Evolutionary conservation across 139 green algal genomes (phyloP).

Genomic region (Choricystis sp.): DNA sequence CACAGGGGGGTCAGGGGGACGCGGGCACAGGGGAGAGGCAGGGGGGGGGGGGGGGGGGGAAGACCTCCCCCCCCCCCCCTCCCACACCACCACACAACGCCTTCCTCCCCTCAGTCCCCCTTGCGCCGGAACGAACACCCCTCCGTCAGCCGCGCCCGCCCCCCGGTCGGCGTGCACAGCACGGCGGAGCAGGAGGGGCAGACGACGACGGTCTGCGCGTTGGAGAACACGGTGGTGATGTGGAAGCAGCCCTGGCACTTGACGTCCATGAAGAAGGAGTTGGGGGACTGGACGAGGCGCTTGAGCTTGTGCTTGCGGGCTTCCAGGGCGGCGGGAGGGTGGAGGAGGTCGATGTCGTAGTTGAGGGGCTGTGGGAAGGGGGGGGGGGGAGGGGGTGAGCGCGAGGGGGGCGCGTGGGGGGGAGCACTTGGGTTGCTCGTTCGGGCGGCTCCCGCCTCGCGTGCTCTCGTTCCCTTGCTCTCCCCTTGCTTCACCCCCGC

Average conservation of each 20-base stretch:
- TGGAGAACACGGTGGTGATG: constrained; percentile 97
- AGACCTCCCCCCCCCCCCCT: too few species aligned
- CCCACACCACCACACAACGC: too few species aligned
- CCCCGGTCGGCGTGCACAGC: constrained; percentile 92
- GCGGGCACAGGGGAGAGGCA: too few species aligned
- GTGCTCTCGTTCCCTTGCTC: too few species aligned
- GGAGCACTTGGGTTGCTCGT: too few species aligned
- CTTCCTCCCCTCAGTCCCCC: constrained; percentile 53
- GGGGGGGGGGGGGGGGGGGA: too few species aligned
- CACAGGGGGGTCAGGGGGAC: too few species aligned
- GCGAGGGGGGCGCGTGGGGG: too few species aligned
- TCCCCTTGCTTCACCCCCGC: too few species aligned
- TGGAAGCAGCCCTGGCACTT: constrained; percentile 94
- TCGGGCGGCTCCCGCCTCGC: too few species aligned
- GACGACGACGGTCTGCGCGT: constrained; percentile 91
- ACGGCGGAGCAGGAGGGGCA: constrained; percentile 90
- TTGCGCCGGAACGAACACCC: constrained; percentile 92
- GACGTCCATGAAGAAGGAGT: constrained; percentile 90
- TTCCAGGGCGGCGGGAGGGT: constrained; percentile 87
- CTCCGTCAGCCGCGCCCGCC: constrained; percentile 83
- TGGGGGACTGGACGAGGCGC: constrained; percentile 73
- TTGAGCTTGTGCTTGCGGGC: constrained; percentile 97
- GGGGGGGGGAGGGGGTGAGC: neutral
- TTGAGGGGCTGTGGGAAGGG: constrained; percentile 27
- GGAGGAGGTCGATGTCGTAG: constrained; percentile 91